These are phyloP conservation scores for Phytophthora fragariae DNA, from an alignment of 352 stramenopile genomes.

Conservation along the genomic window DNA sequence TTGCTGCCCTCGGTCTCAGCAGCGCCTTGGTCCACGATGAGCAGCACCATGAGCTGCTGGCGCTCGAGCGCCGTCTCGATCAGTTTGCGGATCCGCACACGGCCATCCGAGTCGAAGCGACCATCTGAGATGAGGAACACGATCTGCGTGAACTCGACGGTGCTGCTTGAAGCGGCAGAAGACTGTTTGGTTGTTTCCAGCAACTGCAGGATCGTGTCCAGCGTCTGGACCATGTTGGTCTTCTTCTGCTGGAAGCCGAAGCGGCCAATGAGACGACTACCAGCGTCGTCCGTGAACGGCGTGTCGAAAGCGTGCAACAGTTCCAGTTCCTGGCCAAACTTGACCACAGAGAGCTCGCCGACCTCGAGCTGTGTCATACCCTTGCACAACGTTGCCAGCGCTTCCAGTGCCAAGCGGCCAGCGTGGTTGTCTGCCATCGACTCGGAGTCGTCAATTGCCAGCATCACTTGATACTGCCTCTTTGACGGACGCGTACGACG, in stretches of 20 bases:
- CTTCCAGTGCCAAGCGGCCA: conserved; percentile 95
- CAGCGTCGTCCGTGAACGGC: conserved; percentile 97
- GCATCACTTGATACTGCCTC: conserved; percentile 98
- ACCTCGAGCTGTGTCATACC: conserved; percentile 98
- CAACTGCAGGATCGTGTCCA: conserved; percentile 93
- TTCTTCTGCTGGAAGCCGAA: conserved; percentile 98
- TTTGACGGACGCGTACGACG: conserved; percentile 98
- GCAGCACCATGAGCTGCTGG: conserved; percentile 98
- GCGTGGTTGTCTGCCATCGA: conserved; percentile 98
- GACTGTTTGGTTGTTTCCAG: conserved; percentile 88
- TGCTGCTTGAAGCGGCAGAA: conserved; percentile 52
- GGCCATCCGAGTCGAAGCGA: conserved; percentile 97
- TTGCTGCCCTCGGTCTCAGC: conserved; percentile 30
- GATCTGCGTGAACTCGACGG: conserved; percentile 95
- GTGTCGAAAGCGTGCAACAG: conserved; percentile 97
- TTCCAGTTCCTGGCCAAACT: conserved; percentile 97
- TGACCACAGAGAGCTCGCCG: conserved; percentile 93
- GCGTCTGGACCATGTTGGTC: conserved; percentile 96
- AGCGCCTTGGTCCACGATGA: conserved; percentile 95
- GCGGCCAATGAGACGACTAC: conserved; percentile 92
- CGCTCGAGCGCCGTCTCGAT: conserved; percentile 97
- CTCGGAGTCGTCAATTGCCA: conserved; percentile 99
- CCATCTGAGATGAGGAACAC: conserved; percentile 99
- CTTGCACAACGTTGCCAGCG: conserved; percentile 97
- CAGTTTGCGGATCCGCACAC: conserved; percentile 94